These are phyloP conservation scores for Solanum appendiculatum DNA, from an alignment of 257 asterid species.

Conservation along the genomic window DNA sequence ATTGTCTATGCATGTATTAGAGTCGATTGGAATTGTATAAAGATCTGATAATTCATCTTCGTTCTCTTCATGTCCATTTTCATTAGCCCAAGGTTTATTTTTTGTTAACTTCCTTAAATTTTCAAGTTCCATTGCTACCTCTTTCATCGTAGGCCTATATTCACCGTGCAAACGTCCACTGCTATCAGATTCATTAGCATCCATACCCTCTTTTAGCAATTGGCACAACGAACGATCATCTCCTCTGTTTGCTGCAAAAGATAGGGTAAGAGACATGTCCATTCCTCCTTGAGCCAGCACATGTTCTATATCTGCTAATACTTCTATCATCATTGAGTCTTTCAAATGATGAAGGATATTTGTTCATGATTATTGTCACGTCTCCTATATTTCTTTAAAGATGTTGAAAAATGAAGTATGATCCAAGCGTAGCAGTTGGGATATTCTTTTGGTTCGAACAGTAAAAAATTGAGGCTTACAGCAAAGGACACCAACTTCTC, in stretches of 20 bases:
- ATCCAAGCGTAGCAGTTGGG: constrained; percentile 69
- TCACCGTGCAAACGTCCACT: no score
- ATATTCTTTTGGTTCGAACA: constrained; percentile 60
- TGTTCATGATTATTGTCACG: constrained; percentile 68
- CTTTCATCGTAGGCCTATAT: no score
- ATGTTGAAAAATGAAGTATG: constrained; percentile 54
- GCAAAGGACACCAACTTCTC: constrained; percentile 76
- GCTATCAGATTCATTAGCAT: constrained; percentile 59
- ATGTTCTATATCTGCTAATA: constrained; percentile 49
- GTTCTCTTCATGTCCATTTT: no score
- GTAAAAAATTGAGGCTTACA: constrained; percentile 64
- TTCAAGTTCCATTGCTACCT: no score
- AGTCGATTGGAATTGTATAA: no score
- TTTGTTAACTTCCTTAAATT: no score
- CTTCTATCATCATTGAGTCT: constrained; percentile 47
- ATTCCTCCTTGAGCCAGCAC: constrained; percentile 68
- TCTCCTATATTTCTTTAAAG: constrained; percentile 71
- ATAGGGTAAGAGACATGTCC: constrained; percentile 72
- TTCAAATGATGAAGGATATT: constrained; percentile 76
- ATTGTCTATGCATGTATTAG: no score
- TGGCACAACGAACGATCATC: constrained; percentile 49
- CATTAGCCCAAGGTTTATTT: no score
- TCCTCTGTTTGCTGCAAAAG: constrained; percentile 75
- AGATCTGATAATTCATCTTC: no score
- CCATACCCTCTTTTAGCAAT: constrained; percentile 50